A percentile compares a stretch with the other conserved stretches of the same genome.
These are phyloP conservation scores for Echium plantagineum DNA, from an alignment of 257 asterid genomes.

Conservation along the genomic window DNA sequence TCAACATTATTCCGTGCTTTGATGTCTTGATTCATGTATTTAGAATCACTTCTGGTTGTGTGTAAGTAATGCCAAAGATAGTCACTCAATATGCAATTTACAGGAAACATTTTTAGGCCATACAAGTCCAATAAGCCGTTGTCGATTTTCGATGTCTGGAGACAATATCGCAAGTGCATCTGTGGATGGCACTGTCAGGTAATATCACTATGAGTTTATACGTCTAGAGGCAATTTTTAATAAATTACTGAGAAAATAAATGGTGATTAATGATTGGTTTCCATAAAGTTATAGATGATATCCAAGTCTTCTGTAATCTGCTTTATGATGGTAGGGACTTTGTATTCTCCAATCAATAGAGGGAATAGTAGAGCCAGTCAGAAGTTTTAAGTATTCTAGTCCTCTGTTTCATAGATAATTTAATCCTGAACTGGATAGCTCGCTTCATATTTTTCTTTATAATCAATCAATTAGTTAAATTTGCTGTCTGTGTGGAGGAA, in stretches of 20 bases:
- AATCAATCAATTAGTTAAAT: not conserved
- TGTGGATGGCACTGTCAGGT: slow-evolving; percentile 94
- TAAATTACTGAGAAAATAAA: too few species aligned
- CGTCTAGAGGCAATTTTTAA: not conserved
- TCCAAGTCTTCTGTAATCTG: not conserved
- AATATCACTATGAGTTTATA: not conserved
- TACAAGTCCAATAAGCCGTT: slow-evolving; percentile 86
- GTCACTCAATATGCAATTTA: slow-evolving; percentile 12
- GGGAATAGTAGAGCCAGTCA: too few species aligned
- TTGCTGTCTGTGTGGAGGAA: not conserved
- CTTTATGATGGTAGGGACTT: not conserved
- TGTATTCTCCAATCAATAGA: too few species aligned
- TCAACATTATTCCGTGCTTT: not conserved
- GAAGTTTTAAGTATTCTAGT: not conserved
- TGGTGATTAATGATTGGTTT: not conserved
- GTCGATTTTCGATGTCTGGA: slow-evolving; percentile 93
- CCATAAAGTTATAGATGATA: not conserved
- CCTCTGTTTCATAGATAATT: not conserved
- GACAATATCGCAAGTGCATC: slow-evolving; percentile 97
- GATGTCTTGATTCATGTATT: not conserved
- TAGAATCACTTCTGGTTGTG: not conserved
- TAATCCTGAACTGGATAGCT: not conserved
- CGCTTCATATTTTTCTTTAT: not conserved
- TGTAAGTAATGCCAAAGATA: slow-evolving; percentile 1
- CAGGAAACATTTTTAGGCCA: slow-evolving; percentile 96